phyloP scores from a whole-genome alignment of 2,329 filamentous ascomycete genomes.

The Chaetoscypha palmicola region DNA sequence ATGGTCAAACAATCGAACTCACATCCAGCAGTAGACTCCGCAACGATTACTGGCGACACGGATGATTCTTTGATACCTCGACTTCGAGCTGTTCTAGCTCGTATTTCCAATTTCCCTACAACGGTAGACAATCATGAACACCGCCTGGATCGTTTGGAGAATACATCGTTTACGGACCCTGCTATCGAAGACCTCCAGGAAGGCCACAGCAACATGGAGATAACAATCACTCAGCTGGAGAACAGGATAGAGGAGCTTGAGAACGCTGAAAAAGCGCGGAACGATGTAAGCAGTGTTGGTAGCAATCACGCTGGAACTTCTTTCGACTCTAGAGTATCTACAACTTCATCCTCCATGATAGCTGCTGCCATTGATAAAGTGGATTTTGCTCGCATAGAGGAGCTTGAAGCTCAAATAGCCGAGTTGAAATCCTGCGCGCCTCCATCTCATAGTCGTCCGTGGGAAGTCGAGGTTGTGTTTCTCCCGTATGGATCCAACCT shows the following conservation, averaged over 20 bases:
- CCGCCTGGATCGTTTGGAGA: constrained; percentile 64
- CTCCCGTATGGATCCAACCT: constrained; percentile 58
- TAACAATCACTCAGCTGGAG: constrained; percentile 63
- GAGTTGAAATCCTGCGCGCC: constrained; percentile 31
- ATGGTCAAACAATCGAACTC: constrained; percentile 19
- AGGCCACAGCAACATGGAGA: constrained; percentile 58
- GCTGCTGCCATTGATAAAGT: constrained; percentile 31
- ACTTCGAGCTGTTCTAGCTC: constrained; percentile 20
- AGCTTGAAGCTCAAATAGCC: constrained; percentile 36
- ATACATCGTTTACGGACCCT: constrained; percentile 57
- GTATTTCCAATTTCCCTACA: constrained; percentile 21
- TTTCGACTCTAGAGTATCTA: constrained; percentile 29
- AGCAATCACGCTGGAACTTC: constrained; percentile 24
- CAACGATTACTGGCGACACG: constrained; percentile 6
- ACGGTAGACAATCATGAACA: constrained; percentile 43
- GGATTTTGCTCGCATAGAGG: constrained; percentile 38
- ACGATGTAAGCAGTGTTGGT: constrained; percentile 23
- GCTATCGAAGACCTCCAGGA: constrained; percentile 65
- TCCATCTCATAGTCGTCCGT: constrained; percentile 57
- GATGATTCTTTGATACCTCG: constrained; percentile 17
- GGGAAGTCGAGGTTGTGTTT: constrained; percentile 71
- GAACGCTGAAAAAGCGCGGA: constrained; percentile 42
- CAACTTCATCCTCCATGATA: constrained; percentile 32
- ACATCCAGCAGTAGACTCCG: constrained; percentile 5
- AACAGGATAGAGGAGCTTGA: constrained; percentile 54